Conservation (phyloP, 1,284 basidiomycete species). For the Moesziomyces sp. region DNA sequence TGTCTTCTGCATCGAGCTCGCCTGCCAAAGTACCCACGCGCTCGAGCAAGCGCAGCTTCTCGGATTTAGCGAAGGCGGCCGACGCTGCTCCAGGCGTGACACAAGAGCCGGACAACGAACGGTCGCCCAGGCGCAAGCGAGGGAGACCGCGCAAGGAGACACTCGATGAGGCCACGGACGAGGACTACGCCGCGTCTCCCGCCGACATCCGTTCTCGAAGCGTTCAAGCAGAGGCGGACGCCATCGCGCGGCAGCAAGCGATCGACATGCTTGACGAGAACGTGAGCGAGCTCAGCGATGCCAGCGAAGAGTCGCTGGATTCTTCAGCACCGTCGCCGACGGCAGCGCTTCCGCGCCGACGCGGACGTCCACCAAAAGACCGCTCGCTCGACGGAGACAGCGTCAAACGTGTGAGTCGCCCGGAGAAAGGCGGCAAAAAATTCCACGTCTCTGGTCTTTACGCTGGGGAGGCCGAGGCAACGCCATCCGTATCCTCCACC, state of each 20-base stretch:
- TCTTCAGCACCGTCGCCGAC: conserved; percentile 19
- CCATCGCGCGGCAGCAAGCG: conserved; percentile 1
- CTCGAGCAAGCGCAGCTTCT: conserved; percentile 20
- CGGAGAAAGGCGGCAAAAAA: conserved; percentile 34
- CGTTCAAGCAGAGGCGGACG: background rate
- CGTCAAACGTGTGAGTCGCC: conserved; percentile 25
- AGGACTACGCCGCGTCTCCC: background rate
- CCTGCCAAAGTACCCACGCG: conserved; percentile 1
- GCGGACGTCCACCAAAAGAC: conserved; percentile 10
- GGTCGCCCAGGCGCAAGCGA: conserved; percentile 19
- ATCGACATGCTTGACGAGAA: conserved; percentile 35
- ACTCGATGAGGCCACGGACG: background rate
- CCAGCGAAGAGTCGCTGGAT: conserved; percentile 18
- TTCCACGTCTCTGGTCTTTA: conserved; percentile 38
- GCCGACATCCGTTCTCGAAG: background rate
- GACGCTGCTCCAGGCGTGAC: background rate
- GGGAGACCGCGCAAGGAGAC: conserved; percentile 10
- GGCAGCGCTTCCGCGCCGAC: conserved; percentile 4
- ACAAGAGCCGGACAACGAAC: background rate
- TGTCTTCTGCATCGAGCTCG: conserved; percentile 1
- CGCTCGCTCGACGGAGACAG: conserved; percentile 12
- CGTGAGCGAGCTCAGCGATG: conserved; percentile 33
- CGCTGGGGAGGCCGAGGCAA: conserved; percentile 42
- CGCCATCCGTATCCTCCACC: conserved; percentile 17
- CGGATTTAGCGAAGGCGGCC: background rate